phyloP scores from a whole-genome alignment of 257 asterid species.

The Capsicum pubescens region DNA sequence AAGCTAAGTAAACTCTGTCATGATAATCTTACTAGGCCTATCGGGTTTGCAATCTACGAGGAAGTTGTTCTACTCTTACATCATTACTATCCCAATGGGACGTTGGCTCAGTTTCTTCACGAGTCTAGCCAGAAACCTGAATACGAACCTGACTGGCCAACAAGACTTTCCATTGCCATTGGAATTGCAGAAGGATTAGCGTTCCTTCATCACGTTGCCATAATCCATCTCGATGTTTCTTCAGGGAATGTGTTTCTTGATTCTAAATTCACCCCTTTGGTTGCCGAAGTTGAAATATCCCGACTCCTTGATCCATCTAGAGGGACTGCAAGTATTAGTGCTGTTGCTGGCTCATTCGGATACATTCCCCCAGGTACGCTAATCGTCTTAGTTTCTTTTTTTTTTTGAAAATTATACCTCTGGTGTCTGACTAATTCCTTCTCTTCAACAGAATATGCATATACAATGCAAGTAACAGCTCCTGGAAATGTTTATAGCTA shows the following conservation, averaged over 20 bases:
- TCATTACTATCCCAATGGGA: slow-evolving; percentile 64
- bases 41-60: slow-evolving; percentile 84
- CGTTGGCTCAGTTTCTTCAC: slow-evolving; percentile 75
- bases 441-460: slow-evolving; percentile 81
- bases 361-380: slow-evolving; percentile 95
- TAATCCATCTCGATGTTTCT: slow-evolving; percentile 92
- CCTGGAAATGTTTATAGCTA: slow-evolving; percentile 97
- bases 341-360: slow-evolving; percentile 99
- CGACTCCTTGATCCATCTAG: slow-evolving; percentile 95
- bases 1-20: slow-evolving; percentile 83
- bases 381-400: not conserved
- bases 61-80: slow-evolving; percentile 78
- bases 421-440: not conserved
- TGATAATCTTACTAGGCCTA: slow-evolving; percentile 77
- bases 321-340: slow-evolving; percentile 97
- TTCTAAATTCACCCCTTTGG: slow-evolving; percentile 70
- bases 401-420: not conserved
- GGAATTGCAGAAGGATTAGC: slow-evolving; percentile 96
- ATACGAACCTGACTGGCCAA: slow-evolving; percentile 81
- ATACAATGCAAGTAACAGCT: slow-evolving; percentile 98
- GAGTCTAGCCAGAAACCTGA: slow-evolving; percentile 54
- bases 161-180: slow-evolving; percentile 76
- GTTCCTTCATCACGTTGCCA: slow-evolving; percentile 83
- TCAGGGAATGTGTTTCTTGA: slow-evolving; percentile 86
- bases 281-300: slow-evolving; percentile 90